phyloP scores from a whole-genome alignment of 148 eudicot genomes.

The Arbutus unedo region DNA sequence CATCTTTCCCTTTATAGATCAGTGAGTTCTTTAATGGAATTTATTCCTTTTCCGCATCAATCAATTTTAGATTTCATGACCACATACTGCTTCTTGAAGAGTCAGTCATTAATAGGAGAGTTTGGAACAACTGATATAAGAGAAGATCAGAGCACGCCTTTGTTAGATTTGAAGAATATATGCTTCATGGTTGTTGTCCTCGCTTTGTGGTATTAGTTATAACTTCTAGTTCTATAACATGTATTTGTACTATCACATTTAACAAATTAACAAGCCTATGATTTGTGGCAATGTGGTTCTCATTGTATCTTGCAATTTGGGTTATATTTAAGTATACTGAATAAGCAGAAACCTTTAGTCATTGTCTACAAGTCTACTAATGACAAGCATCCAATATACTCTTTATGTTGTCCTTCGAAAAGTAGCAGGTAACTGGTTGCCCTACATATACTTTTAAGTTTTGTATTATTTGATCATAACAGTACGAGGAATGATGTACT shows the following conservation, averaged over 20 bases:
- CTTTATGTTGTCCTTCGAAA: not conserved
- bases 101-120: conserved; percentile 56
- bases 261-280: not conserved
- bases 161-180: conserved; percentile 50
- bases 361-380: not conserved
- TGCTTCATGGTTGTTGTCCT: conserved; percentile 40
- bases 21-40: conserved; percentile 10
- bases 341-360: not conserved
- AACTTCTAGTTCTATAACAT: not conserved
- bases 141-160: conserved; percentile 43
- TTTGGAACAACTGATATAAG: conserved; percentile 38
- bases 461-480: conserved; percentile 22
- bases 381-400: conserved; percentile 11
- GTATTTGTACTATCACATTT: not conserved
- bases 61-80: conserved; percentile 19
- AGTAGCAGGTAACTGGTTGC: not conserved
- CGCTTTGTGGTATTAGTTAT: not conserved
- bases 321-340: not conserved
- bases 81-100: conserved; percentile 33
- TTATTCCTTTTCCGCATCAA: conserved; percentile 14
- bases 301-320: not conserved
- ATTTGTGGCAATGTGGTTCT: not conserved
- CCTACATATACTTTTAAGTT: not conserved
- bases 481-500: conserved; percentile 99
- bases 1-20: conserved; percentile 6